Evolutionary conservation across 2,329 filamentous ascomycete genomes (phyloP), one percentile per base, ranked within the genome.

Genomic region (Acarospora socialis): DNA sequence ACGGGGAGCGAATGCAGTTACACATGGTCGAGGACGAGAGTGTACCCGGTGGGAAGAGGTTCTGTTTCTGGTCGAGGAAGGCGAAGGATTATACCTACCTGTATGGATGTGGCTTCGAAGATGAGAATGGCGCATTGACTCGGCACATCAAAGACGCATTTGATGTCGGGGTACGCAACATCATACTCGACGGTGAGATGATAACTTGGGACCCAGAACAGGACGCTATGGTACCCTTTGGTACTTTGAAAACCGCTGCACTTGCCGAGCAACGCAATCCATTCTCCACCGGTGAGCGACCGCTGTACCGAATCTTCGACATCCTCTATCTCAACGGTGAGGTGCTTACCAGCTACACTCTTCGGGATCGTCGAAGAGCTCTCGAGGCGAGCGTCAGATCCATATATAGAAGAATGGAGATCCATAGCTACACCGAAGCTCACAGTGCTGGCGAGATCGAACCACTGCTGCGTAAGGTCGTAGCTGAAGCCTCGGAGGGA

Each of bases 181-280:
- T 93, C 42, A 93, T 98, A 30, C 65, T 98, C 0, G 90, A 98
- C 46, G 90, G 90, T 7, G 90, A 98, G 53, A 98, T 98, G 90
- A 84, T 98, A 36, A 93, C 86, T 1, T 98, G 90, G 90, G 83
- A 95, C 49, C 81, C 84, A 38, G 73, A 77, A 26, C 65, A 80
- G 30, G 80, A 93, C 56, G 79, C 79, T 34, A 80, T 90, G 32
- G 78, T 92, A 10, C 74, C 79, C 0, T 98, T 98, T 52, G 90
- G 90, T 5, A 92, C 82, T 0, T 65, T 98, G 29, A 98, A 98
- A 56, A 87, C 83, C 1, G 87, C 86, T 0, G 87, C 87, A 0
- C 56, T 92, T 19, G 68, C 76, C 0, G 81, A 87, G 46, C 77
- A 86, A 48, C 71, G 74, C 39, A 83, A 86, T 40, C 77, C 75